A percentile compares a stretch with the other conserved stretches of the same genome.
Evolutionary conservation across 768 basidiomycete species (phyloP).

Genomic region (Boletus vinaceobasis): DNA sequence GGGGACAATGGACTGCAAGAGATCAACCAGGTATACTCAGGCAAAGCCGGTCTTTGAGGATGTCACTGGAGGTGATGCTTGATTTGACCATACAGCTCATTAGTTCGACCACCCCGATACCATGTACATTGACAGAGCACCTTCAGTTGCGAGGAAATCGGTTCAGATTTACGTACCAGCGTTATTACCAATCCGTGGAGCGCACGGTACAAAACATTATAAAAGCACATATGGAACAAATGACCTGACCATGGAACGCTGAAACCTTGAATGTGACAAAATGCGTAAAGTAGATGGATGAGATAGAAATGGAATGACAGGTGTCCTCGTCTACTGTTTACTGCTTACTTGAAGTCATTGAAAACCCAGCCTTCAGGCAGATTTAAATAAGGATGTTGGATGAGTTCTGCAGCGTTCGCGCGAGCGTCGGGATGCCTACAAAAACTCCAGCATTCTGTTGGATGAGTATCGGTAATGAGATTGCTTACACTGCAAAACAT

Average conservation of each 20-base stretch:
- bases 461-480: neutral
- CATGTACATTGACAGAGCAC: neutral
- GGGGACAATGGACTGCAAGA: too few species aligned
- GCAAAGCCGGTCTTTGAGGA: neutral
- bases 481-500: slow-evolving; percentile 83
- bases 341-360: slow-evolving; percentile 42
- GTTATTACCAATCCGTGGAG: slow-evolving; percentile 28
- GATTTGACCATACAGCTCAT: neutral
- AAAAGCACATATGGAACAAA: slow-evolving; percentile 31
- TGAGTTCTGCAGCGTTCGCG: slow-evolving; percentile 73
- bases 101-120: neutral
- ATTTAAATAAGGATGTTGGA: slow-evolving; percentile 73
- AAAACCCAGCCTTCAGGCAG: slow-evolving; percentile 76
- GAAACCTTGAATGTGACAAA: slow-evolving; percentile 20
- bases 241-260: slow-evolving; percentile 13
- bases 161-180: slow-evolving; percentile 31
- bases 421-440: slow-evolving; percentile 79
- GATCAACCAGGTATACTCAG: neutral
- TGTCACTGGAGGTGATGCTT: neutral
- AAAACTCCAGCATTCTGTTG: slow-evolving; percentile 1
- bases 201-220: slow-evolving; percentile 32
- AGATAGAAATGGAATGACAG: slow-evolving; percentile 18
- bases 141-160: neutral
- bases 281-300: slow-evolving; percentile 26
- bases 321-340: slow-evolving; percentile 16